Evolutionary conservation across 257 asterid genomes (phyloP).

Genomic region (Fraxinus quadrangulata): DNA sequence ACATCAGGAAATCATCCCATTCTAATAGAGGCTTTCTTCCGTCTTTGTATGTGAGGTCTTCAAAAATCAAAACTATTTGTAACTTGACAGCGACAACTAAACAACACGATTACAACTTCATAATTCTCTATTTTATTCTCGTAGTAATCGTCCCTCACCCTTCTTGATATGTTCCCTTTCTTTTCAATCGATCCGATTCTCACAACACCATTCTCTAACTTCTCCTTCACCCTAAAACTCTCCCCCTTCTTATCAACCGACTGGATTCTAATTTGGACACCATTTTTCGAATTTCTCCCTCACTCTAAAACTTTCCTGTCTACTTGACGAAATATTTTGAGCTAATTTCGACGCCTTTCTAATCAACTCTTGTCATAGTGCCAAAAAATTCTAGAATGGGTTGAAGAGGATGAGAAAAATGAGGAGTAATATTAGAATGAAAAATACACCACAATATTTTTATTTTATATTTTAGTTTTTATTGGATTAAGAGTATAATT

Average conservation of each 20-base stretch:
- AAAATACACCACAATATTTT: too few species aligned
- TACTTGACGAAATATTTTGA: conserved; percentile 51
- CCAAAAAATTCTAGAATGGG: too few species aligned
- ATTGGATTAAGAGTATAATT: too few species aligned
- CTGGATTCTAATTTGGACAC: conserved; percentile 53
- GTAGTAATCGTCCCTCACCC: conserved; percentile 67
- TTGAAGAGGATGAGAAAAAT: too few species aligned
- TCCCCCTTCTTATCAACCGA: conserved; percentile 23
- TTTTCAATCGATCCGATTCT: conserved; percentile 59
- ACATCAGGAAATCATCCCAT: too few species aligned
- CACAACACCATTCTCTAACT: conserved; percentile 44
- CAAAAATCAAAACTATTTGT: too few species aligned
- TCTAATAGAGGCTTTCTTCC: too few species aligned
- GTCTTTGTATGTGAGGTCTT: too few species aligned
- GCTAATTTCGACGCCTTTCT: conserved; percentile 57
- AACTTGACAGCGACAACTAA: too few species aligned
- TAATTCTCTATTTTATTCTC: conserved; percentile 48
- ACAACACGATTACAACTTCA: too few species aligned
- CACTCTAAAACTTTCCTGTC: conserved; percentile 57
- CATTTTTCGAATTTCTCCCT: conserved; percentile 48
- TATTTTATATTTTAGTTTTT: too few species aligned
- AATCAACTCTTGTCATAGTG: conserved; percentile 48
- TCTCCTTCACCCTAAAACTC: conserved; percentile 57
- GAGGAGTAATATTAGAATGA: too few species aligned
- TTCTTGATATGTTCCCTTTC: conserved; percentile 57